These are phyloP conservation scores for Penicillium pulvis DNA, from an alignment of 495 filamentous ascomycete genomes.

Conservation along the genomic window DNA sequence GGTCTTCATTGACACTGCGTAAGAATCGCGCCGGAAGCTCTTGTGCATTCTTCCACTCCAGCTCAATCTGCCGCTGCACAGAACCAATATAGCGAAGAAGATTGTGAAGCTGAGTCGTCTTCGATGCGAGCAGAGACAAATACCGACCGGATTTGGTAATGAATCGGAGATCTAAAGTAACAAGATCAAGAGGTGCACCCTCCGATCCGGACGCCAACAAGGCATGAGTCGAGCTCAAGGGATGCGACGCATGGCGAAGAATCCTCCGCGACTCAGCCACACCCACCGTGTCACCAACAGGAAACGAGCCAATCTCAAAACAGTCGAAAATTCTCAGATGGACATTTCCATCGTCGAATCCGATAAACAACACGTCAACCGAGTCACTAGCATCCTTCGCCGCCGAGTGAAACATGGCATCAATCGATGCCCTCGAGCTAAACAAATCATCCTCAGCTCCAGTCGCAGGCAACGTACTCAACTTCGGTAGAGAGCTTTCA, in stretches of 20 bases:
- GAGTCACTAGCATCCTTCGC: conserved; percentile 63
- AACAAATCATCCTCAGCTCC: conserved; percentile 41
- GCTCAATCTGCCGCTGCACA: conserved; percentile 69
- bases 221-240: conserved; percentile 72
- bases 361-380: conserved; percentile 81
- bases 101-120: conserved; percentile 84
- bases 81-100: conserved; percentile 80
- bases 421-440: conserved; percentile 30
- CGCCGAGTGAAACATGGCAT: conserved; percentile 36
- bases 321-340: conserved; percentile 88
- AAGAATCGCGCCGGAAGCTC: conserved; percentile 80
- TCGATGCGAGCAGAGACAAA: conserved; percentile 78
- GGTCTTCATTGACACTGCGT: conserved; percentile 67
- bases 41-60: conserved; percentile 79
- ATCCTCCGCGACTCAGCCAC: conserved; percentile 25
- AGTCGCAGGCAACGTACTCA: conserved; percentile 69
- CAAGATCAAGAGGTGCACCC: conserved; percentile 50
- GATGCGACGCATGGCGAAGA: conserved; percentile 68
- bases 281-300: conserved; percentile 31
- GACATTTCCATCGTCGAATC: conserved; percentile 75
- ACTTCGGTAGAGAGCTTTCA: conserved; percentile 76
- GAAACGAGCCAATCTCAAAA: conserved; percentile 76
- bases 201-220: conserved; percentile 38
- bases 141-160: conserved; percentile 78
- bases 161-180: conserved; percentile 82